Conservation (phyloP, 2,329 filamentous ascomycete genomes). For the Colletotrichum cordylinicola region DNA sequence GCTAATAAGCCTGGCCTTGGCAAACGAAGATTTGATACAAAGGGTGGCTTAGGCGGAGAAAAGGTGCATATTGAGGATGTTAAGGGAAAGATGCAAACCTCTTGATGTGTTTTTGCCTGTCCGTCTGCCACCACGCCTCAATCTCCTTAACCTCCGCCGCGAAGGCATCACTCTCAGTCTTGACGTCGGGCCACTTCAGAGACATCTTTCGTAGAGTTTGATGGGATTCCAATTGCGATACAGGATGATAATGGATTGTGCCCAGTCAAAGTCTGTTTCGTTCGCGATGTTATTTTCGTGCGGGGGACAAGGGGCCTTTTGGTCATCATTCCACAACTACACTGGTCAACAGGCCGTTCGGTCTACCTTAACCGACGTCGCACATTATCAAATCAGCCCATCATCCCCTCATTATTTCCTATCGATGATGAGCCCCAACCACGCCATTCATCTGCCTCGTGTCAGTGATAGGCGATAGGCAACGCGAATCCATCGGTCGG, state of each 20-base stretch:
- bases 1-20: not conserved
- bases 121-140: not conserved
- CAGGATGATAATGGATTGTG: no score
- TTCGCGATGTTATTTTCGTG: not conserved
- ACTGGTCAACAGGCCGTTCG: not conserved
- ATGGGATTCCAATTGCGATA: not conserved
- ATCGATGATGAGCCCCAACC: not conserved
- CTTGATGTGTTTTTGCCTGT: not conserved
- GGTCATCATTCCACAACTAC: not conserved
- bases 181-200: not conserved
- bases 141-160: not conserved
- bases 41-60: no score
- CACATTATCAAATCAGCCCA: no score
- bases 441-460: not conserved
- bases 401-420: not conserved
- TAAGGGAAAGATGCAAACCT: not conserved
- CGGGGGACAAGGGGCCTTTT: not conserved
- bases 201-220: not conserved
- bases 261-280: not conserved
- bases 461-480: not conserved
- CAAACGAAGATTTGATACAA: rapidly evolving
- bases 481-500: not conserved
- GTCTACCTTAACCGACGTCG: not conserved
- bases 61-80: rapidly evolving
- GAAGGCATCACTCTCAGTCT: not conserved